Conservation (phyloP, 2,329 filamentous ascomycete genomes). For the Helicocarpus griseus region DNA sequence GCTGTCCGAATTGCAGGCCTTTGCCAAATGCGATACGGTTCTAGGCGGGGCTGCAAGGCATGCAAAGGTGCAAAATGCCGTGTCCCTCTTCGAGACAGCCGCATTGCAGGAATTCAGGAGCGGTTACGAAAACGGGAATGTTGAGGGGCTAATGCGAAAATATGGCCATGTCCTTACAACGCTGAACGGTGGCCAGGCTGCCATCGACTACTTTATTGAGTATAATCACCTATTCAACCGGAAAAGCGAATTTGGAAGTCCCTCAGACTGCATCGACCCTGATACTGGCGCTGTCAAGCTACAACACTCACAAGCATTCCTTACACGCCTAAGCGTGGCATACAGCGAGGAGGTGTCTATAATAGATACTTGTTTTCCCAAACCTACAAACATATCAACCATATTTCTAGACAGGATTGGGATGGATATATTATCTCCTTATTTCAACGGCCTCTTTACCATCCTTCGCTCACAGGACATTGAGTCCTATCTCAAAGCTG, state of each 20-base stretch:
- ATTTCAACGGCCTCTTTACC: slow-evolving; percentile 75
- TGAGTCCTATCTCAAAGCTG: slow-evolving; percentile 70
- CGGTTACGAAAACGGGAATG: slow-evolving; percentile 79
- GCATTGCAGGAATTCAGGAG: slow-evolving; percentile 87
- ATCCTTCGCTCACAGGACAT: slow-evolving; percentile 70
- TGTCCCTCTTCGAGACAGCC: slow-evolving; percentile 78
- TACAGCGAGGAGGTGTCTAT: slow-evolving; percentile 73
- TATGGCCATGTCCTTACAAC: slow-evolving; percentile 79
- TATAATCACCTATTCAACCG: slow-evolving; percentile 78
- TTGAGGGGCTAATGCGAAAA: slow-evolving; percentile 77
- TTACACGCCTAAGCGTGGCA: slow-evolving; percentile 61
- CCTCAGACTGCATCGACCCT: slow-evolving; percentile 71
- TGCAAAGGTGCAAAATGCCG: slow-evolving; percentile 63
- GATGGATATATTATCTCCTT: slow-evolving; percentile 75
- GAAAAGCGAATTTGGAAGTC: slow-evolving; percentile 59
- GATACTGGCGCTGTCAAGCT: slow-evolving; percentile 60
- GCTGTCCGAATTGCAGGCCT: slow-evolving; percentile 67
- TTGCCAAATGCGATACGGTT: slow-evolving; percentile 71
- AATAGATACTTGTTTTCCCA: slow-evolving; percentile 73
- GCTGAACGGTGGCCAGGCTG: slow-evolving; percentile 70
- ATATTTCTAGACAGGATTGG: slow-evolving; percentile 71
- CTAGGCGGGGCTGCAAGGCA: slow-evolving; percentile 62
- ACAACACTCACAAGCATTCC: slow-evolving; percentile 72
- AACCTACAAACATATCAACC: slow-evolving; percentile 60
- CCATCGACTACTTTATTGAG: slow-evolving; percentile 75